Evolutionary conservation across 768 basidiomycete genomes (phyloP).

Genomic region (Lactarius sanguifluus): DNA sequence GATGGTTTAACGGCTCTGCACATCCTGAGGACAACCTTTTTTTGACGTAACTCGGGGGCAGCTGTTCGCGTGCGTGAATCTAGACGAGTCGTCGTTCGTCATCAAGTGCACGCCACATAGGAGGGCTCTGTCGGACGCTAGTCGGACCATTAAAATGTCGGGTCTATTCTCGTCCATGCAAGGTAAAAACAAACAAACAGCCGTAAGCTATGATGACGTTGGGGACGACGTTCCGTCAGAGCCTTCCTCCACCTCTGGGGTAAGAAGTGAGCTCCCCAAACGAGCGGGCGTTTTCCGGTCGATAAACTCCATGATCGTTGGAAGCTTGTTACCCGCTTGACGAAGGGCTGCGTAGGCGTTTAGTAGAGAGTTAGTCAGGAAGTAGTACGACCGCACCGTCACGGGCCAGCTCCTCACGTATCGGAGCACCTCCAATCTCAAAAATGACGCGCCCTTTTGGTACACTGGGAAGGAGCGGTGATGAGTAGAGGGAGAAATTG

Average conservation of each 20-base stretch:
- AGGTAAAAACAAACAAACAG: neutral
- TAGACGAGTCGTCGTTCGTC: neutral
- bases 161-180: slow-evolving; percentile 1
- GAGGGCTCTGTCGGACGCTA: neutral
- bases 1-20: neutral
- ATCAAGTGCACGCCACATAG: neutral
- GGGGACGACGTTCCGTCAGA: neutral
- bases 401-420: slow-evolving; percentile 89
- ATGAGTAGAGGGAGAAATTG: slow-evolving; percentile 1
- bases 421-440: slow-evolving; percentile 86
- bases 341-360: slow-evolving; percentile 63
- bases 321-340: slow-evolving; percentile 84
- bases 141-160: neutral
- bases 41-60: neutral
- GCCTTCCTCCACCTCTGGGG: slow-evolving; percentile 15
- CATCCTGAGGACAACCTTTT: neutral
- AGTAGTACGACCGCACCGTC: slow-evolving; percentile 60
- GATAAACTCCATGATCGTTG: slow-evolving; percentile 87
- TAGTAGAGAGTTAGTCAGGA: slow-evolving; percentile 10
- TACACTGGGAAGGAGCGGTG: slow-evolving; percentile 51
- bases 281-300: slow-evolving; percentile 65
- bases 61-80: neutral
- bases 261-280: slow-evolving; percentile 62
- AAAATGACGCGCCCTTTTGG: slow-evolving; percentile 88
- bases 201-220: slow-evolving; percentile 14